Conservation (phyloP, 2,329 filamentous ascomycete species). For the Cladosporium velox region DNA sequence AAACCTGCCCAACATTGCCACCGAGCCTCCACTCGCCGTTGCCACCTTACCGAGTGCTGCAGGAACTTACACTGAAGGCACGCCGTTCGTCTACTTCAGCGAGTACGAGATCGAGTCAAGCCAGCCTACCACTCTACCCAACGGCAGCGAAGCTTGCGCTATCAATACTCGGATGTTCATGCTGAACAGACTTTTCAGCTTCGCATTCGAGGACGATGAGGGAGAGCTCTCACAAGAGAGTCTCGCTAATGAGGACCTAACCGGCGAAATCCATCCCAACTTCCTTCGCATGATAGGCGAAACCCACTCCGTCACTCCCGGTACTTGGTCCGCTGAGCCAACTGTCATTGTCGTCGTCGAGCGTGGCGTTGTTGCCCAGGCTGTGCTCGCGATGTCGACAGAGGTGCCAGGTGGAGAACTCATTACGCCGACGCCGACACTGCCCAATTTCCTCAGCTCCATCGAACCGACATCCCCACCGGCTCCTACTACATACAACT, state of each 20-base stretch:
- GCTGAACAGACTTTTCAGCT: slow-evolving; percentile 40
- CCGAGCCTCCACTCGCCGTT: slow-evolving; percentile 33
- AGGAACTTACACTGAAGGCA: slow-evolving; percentile 33
- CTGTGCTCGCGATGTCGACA: slow-evolving; percentile 23
- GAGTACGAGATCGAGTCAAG: slow-evolving; percentile 45
- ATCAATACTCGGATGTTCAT: slow-evolving; percentile 40
- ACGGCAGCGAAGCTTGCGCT: slow-evolving; percentile 36
- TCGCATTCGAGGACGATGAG: slow-evolving; percentile 39
- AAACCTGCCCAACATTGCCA: slow-evolving; percentile 32
- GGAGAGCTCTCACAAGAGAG: slow-evolving; percentile 32
- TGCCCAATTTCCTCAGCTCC: slow-evolving; percentile 26
- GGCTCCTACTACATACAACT: not conserved
- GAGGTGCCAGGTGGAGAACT: slow-evolving; percentile 22
- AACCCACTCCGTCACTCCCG: slow-evolving; percentile 31
- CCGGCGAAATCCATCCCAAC: slow-evolving; percentile 36
- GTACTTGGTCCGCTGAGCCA: slow-evolving; percentile 42
- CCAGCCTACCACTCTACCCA: slow-evolving; percentile 27
- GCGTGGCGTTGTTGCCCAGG: slow-evolving; percentile 37
- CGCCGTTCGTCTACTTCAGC: slow-evolving; percentile 47
- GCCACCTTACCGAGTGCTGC: slow-evolving; percentile 29
- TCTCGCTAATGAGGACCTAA: slow-evolving; percentile 31
- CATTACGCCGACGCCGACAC: slow-evolving; percentile 30
- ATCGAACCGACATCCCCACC: slow-evolving; percentile 2
- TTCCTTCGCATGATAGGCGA: slow-evolving; percentile 38
- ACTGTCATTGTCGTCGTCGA: slow-evolving; percentile 48